A percentile compares a stretch with the other conserved stretches of the same genome.
Conservation (phyloP, 73 alveolate genomes). For the Tetrahymena malaccensis region DNA sequence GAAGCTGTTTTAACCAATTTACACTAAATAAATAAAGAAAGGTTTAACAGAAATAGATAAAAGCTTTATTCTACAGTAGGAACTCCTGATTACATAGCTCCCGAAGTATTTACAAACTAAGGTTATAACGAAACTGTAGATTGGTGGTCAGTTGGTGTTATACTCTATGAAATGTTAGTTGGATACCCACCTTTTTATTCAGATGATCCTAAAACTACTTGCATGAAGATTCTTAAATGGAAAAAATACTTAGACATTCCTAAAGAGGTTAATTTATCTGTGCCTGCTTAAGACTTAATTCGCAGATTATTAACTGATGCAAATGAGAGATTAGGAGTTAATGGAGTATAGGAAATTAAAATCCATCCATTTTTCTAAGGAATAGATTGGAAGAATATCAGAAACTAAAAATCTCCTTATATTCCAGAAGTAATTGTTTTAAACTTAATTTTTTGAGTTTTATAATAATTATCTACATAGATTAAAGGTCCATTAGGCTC, state of each 20-base stretch:
- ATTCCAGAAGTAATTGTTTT: conserved; percentile 42
- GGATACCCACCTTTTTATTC: conserved; percentile 98
- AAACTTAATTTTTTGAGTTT: background rate
- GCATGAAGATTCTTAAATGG: conserved; percentile 78
- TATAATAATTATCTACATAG: background rate
- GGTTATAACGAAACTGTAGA: conserved; percentile 86
- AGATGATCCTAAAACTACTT: conserved; percentile 73
- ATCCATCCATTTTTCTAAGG: conserved; percentile 79
- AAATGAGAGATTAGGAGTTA: conserved; percentile 59
- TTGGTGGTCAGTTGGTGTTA: conserved; percentile 96
- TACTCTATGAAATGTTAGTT: conserved; percentile 90
- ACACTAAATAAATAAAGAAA: conserved; percentile 48
- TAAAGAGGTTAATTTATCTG: conserved; percentile 71
- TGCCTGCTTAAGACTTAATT: conserved; percentile 68
- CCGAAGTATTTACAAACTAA: conserved; percentile 82
- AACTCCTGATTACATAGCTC: conserved; percentile 98
- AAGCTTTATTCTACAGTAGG: conserved; percentile 93
- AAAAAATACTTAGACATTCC: conserved; percentile 75
- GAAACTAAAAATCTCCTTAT: conserved; percentile 57
- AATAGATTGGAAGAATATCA: conserved; percentile 61
- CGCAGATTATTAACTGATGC: conserved; percentile 76
- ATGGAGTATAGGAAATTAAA: conserved; percentile 68
- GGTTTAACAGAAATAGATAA: conserved; percentile 71
- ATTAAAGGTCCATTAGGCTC: background rate
- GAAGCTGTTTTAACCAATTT: background rate